A percentile compares a stretch with the other conserved stretches of the same genome.
phyloP scores from a whole-genome alignment of 805 yeast species.

The Pichia scutulata region DNA sequence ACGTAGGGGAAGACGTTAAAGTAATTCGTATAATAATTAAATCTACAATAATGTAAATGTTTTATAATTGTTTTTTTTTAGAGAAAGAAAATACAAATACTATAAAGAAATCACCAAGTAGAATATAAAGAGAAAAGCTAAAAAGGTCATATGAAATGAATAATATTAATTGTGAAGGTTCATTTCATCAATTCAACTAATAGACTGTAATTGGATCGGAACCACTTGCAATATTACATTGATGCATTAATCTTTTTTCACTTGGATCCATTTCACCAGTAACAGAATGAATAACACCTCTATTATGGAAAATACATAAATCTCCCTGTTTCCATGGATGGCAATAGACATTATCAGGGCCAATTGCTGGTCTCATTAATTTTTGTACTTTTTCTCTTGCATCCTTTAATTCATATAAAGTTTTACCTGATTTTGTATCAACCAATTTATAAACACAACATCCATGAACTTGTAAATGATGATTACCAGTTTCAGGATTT shows the following conservation, averaged over 20 bases:
- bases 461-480: constrained; percentile 82
- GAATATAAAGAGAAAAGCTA: neutral
- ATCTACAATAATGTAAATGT: neutral
- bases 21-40: neutral
- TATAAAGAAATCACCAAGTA: neutral
- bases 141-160: neutral
- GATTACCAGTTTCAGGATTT: constrained; percentile 76
- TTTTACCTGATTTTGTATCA: constrained; percentile 49
- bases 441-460: constrained; percentile 69
- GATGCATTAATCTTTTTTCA: constrained; percentile 84
- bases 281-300: constrained; percentile 89
- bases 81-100: neutral
- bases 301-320: constrained; percentile 75
- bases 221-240: constrained; percentile 86
- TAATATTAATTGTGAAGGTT: neutral
- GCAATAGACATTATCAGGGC: constrained; percentile 66
- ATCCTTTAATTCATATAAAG: constrained; percentile 54
- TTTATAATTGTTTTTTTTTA: neutral
- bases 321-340: constrained; percentile 84
- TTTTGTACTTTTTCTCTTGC: constrained; percentile 67
- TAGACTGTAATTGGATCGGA: constrained; percentile 43
- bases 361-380: constrained; percentile 79
- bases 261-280: constrained; percentile 80
- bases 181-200: neutral
- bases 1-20: constrained; percentile 10